phyloP scores from a whole-genome alignment of 2,329 filamentous ascomycete species.

The Penicillium sp. region DNA sequence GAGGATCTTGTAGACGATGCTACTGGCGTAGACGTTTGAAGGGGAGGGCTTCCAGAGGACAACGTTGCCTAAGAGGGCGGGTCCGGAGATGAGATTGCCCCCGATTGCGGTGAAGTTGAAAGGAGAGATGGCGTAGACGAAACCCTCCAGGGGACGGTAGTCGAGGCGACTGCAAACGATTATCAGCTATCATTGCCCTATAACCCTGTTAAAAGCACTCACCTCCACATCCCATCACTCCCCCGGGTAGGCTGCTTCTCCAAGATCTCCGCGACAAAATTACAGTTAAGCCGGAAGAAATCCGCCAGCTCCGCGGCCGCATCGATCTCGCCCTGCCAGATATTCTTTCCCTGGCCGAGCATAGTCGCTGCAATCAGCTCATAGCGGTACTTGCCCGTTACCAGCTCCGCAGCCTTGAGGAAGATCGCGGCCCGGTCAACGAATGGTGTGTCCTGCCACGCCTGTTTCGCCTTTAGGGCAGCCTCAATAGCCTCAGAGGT shows the following conservation, averaged over 20 bases:
- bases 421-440: slow-evolving; percentile 90
- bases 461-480: slow-evolving; percentile 75
- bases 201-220: neutral
- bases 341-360: slow-evolving; percentile 96
- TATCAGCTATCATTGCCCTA: neutral
- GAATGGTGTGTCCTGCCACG: slow-evolving; percentile 86
- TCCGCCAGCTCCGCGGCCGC: slow-evolving; percentile 86
- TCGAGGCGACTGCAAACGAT: slow-evolving; percentile 61
- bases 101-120: slow-evolving; percentile 98
- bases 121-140: slow-evolving; percentile 89
- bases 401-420: slow-evolving; percentile 90
- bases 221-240: neutral
- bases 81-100: slow-evolving; percentile 46
- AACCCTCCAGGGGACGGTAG: slow-evolving; percentile 89
- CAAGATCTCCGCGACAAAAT: slow-evolving; percentile 5
- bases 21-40: slow-evolving; percentile 82
- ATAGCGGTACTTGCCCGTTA: slow-evolving; percentile 89
- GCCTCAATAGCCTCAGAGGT: slow-evolving; percentile 78
- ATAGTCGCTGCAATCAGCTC: slow-evolving; percentile 95
- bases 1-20: slow-evolving; percentile 85
- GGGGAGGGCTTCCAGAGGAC: slow-evolving; percentile 95
- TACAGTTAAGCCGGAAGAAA: slow-evolving; percentile 78
- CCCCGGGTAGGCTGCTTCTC: neutral
- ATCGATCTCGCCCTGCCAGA: slow-evolving; percentile 83
- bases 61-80: slow-evolving; percentile 69